Evolutionary conservation across 257 asterid species (phyloP), one percentile per base, ranked within the genome.

Genomic region (Fraxinus quadrangulata): DNA sequence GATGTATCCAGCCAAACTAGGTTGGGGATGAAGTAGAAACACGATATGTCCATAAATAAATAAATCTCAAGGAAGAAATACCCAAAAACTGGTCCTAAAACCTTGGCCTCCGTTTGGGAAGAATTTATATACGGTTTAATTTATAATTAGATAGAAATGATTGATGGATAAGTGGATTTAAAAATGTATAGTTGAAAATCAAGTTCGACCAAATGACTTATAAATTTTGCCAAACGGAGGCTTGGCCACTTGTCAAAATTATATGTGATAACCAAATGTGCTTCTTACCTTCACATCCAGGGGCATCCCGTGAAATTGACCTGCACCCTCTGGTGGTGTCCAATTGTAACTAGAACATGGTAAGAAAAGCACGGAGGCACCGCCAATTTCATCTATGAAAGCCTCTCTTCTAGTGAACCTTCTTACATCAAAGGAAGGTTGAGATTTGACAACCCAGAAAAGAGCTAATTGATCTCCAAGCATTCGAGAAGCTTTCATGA

Each of bases 291-390:
- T 96, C 42, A 93, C 98, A 83, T 92, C 92, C 89, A 96, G 86
- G 54, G 98, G 99, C 97, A 96, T 90, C 78, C 99, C 98, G 72
- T 87, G 99, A 86, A 96, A 93, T 75, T 96, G 99, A 42, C 98
- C 97, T 1, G 98, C 97, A 72, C 98, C 99, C 81, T 96, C 99
- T 3, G 98, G 98, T 31, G 99, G 99, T 34, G 98, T 93, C 99
- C 99, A 96, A 75, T 96, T 93, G 80, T 96, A 96, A 42, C 75
- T 77, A 13, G 91, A 90, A 85, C 98, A 96, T 1, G 99, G 99
- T 73, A 96, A 82, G 75, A 96, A 96, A 71, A 96, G 92, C 61
- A 96, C 92, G 0, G 94, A 83, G 17, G 94, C 89, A 69, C 86
- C 95, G 31, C 87, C 77, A 5, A 93, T 79, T 33, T 77, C 84